A percentile compares a stretch with the other conserved stretches of the same genome.
phyloP scores from a whole-genome alignment of 768 basidiomycete genomes.

The Antrodiella citrinella region DNA sequence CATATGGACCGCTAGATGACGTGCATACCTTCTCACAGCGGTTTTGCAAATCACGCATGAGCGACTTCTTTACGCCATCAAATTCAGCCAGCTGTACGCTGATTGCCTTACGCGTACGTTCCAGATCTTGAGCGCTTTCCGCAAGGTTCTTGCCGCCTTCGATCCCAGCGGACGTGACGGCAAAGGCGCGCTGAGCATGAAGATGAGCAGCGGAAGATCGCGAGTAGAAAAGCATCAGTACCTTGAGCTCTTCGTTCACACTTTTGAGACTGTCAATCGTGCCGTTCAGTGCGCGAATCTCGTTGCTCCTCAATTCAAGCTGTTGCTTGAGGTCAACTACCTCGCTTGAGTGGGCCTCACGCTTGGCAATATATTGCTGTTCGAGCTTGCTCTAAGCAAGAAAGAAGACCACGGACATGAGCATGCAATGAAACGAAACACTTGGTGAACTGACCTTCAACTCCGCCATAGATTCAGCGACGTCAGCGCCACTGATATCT shows the following conservation, averaged over 20 bases:
- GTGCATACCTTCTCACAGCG: slow-evolving; percentile 89
- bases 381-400: slow-evolving; percentile 92
- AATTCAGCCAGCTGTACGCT: slow-evolving; percentile 98
- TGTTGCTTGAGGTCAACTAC: slow-evolving; percentile 84
- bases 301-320: slow-evolving; percentile 74
- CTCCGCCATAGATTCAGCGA: slow-evolving; percentile 79
- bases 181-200: slow-evolving; percentile 79
- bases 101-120: slow-evolving; percentile 92
- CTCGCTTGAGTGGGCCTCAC: slow-evolving; percentile 83
- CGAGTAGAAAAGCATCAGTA: slow-evolving; percentile 23
- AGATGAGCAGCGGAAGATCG: slow-evolving; percentile 8
- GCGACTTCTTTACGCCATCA: slow-evolving; percentile 95
- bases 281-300: slow-evolving; percentile 76
- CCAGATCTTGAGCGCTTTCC: slow-evolving; percentile 94
- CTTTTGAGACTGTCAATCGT: slow-evolving; percentile 90
- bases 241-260: slow-evolving; percentile 97
- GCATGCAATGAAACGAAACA: slow-evolving; percentile 6
- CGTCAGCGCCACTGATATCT: slow-evolving; percentile 75
- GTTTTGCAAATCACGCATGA: slow-evolving; percentile 98
- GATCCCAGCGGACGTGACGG: slow-evolving; percentile 93
- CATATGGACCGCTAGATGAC: neutral
- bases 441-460: slow-evolving; percentile 58
- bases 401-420: slow-evolving; percentile 14
- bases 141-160: slow-evolving; percentile 96
- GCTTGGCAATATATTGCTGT: slow-evolving; percentile 86